A percentile compares a stretch with the other conserved stretches of the same genome.
phyloP scores from a whole-genome alignment of 2,329 filamentous ascomycete species.

The Exophiala lecanii-corni region DNA sequence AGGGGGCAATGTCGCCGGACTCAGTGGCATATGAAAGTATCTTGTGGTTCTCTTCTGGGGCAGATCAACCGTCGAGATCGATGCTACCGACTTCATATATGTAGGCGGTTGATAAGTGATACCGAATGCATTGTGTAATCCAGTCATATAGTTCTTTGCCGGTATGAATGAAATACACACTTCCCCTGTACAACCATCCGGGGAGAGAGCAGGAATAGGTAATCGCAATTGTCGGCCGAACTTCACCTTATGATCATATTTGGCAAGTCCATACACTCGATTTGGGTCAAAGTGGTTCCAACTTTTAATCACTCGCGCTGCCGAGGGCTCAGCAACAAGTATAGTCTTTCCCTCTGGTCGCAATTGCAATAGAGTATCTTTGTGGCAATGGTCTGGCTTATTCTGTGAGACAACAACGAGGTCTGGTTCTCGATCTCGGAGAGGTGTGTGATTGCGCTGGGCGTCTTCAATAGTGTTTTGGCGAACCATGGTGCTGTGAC shows the following conservation, averaged over 20 bases:
- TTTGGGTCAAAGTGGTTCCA: constrained; percentile 64
- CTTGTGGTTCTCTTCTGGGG: constrained; percentile 15
- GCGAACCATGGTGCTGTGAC: constrained; percentile 60
- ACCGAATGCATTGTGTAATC: constrained; percentile 62
- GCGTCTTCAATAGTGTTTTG: constrained; percentile 51
- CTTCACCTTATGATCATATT: constrained; percentile 38
- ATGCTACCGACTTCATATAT: constrained; percentile 18
- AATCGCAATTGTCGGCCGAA: constrained; percentile 43
- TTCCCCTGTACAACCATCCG: constrained; percentile 57
- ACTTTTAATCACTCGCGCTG: constrained; percentile 59
- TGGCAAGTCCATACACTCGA: constrained; percentile 39
- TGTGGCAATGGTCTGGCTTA: constrained; percentile 67
- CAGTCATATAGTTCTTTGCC: constrained; percentile 56
- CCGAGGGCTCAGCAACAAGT: constrained; percentile 62
- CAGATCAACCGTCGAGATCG: constrained; percentile 23
- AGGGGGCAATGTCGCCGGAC: constrained; percentile 20
- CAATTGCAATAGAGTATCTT: constrained; percentile 63
- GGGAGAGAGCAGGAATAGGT: constrained; percentile 49
- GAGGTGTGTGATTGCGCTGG: constrained; percentile 55
- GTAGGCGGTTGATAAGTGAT: constrained; percentile 65
- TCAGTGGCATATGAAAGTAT: constrained; percentile 25
- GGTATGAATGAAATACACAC: constrained; percentile 66
- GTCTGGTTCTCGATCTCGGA: constrained; percentile 52
- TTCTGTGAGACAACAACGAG: constrained; percentile 57
- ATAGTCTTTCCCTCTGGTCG: constrained; percentile 51